Base-by-base conservation (phyloP, 192 early-diverging fungal species). In the Rhizoclosmatium sp. region DNA sequence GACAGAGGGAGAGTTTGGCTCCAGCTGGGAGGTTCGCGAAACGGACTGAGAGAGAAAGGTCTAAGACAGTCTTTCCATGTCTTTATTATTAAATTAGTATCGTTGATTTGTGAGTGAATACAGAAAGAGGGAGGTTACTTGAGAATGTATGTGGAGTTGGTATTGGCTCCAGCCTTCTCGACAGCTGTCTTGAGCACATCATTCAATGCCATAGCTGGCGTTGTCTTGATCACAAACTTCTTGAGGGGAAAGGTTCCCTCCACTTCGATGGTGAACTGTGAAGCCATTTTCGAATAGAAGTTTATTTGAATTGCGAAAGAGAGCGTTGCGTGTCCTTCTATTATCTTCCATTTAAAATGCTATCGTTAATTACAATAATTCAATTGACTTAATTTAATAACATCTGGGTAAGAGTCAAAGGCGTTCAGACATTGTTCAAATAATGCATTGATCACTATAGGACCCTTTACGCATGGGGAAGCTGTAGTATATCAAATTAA, bases 11-110 rank as follows among this genome's bases (percentile, higher is more conserved):
- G 4, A 97, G 87, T 71, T 91, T 94, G 60, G 94, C 94, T 14
- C 93, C 93, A 2, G 91, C 83, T 2, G 94, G 91, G 46, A 97
- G 82, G 78, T 94, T 95, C 45, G 93, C 93, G 83, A 95, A 93
- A 47, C 94, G 91, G 19, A 95, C 85, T 1, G 92, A 86, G 9
- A 94, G 84, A 4, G 94, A 89, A 23, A 93, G 86, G 82, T 94
- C 92, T 44, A 97, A 85, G 19, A 80, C 75, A 56, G 87, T 90
- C 74, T 87, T 88, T 51, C 92, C 90, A 48, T 82, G 67, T 44
- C 81, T 84, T 48, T 51, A 46, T 45, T 64, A 54, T 54, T 54
- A 1, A 16, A 16, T 10, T n/a, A 58, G 54, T 16, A 16, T n/a
- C 10, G 54, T 58, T 58, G 54, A 58, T 16, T 58, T 10, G n/a